Conservation (phyloP, 2,329 filamentous ascomycete species). For the Fragosphaeria purpurea region DNA sequence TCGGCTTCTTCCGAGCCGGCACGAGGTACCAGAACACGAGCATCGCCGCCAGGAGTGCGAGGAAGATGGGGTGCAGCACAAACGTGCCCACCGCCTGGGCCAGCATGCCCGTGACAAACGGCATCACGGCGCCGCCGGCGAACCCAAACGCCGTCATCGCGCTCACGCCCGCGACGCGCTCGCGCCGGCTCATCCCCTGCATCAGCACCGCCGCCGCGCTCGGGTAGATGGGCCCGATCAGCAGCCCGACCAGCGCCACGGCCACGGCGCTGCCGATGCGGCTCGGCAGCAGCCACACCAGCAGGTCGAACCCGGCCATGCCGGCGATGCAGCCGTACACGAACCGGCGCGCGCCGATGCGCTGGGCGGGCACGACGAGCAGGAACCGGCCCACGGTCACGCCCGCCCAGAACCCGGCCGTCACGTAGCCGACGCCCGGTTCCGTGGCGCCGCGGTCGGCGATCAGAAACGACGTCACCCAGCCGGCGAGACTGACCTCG, state of each 20-base stretch:
- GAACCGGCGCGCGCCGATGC: conserved; percentile 59
- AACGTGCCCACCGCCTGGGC: conserved; percentile 53
- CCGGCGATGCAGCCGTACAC: conserved; percentile 54
- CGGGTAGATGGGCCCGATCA: conserved; percentile 72
- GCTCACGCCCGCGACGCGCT: conserved; percentile 54
- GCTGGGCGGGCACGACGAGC: conserved; percentile 55
- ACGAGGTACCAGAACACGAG: conserved; percentile 52
- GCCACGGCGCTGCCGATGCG: conserved; percentile 60
- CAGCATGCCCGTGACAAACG: conserved; percentile 55
- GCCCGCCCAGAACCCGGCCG: conserved; percentile 60
- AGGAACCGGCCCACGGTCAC: conserved; percentile 68
- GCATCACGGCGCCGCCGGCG: conserved; percentile 56
- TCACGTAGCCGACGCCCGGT: conserved; percentile 67
- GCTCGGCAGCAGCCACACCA: conserved; percentile 71
- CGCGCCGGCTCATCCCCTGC: conserved; percentile 44
- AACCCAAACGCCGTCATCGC: conserved; percentile 62
- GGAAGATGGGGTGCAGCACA: conserved; percentile 57
- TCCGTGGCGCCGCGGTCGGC: conserved; percentile 60
- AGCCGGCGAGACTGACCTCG: conserved; percentile 74
- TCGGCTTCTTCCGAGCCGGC: conserved; percentile 48
- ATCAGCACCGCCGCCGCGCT: conserved; percentile 58
- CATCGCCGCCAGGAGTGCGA: conserved; percentile 57
- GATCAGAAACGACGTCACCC: conserved; percentile 81
- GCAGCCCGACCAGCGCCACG: conserved; percentile 59
- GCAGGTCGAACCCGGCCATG: conserved; percentile 57